A percentile compares a stretch with the other conserved stretches of the same genome.
These are phyloP conservation scores for Passalora sequoiae DNA, from an alignment of 2,329 filamentous ascomycete genomes.

Conservation along the genomic window DNA sequence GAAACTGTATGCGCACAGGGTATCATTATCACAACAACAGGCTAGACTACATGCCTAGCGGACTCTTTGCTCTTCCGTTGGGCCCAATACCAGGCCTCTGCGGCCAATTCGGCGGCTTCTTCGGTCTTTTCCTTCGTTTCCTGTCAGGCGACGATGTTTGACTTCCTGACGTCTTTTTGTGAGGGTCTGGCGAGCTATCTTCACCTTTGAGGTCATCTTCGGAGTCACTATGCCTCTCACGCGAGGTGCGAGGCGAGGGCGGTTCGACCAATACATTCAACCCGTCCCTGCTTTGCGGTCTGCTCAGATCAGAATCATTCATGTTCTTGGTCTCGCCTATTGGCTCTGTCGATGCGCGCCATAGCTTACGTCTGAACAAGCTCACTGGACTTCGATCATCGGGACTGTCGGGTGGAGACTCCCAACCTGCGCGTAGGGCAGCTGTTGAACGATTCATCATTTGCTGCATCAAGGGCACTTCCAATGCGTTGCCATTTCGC, in stretches of 20 bases:
- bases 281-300: conserved; percentile 12
- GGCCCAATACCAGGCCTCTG: conserved; percentile 4
- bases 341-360: conserved; percentile 30
- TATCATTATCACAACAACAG: conserved; percentile 8
- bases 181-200: conserved; percentile 5
- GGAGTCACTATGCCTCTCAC: conserved; percentile 3
- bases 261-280: conserved; percentile 12
- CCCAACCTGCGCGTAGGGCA: conserved; percentile 30
- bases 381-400: conserved; percentile 28
- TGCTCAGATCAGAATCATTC: conserved; percentile 14
- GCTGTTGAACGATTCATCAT: conserved; percentile 35
- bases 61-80: conserved; percentile 14
- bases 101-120: conserved; percentile 12
- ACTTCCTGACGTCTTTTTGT: neutral
- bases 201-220: conserved; percentile 8
- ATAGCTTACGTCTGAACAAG: conserved; percentile 31
- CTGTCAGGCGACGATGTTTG: conserved; percentile 6
- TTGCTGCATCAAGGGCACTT: conserved; percentile 44
- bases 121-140: conserved; percentile 13
- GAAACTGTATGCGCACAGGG: too few relatives aligned
- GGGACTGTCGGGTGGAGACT: conserved; percentile 35
- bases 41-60: conserved; percentile 17
- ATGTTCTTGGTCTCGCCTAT: conserved; percentile 4
- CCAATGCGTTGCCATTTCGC: conserved; percentile 30
- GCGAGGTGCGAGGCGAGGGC: conserved; percentile 4